These are phyloP conservation scores for Limonium bicolor DNA, from an alignment of 148 eudicot species.

Conservation along the genomic window DNA sequence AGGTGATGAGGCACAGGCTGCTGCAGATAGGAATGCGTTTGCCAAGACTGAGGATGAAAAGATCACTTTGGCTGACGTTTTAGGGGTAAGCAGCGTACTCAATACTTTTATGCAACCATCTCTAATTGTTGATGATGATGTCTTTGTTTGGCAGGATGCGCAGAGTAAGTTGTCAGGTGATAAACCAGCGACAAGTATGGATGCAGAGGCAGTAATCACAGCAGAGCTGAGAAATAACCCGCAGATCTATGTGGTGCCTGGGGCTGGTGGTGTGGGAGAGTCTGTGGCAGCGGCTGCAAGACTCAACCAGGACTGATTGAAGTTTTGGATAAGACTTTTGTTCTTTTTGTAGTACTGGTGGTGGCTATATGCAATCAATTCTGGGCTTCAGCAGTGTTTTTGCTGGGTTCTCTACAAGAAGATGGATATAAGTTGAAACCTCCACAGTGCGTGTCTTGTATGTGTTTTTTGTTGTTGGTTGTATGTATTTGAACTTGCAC, in stretches of 20 bases:
- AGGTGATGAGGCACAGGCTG: conserved; percentile 33
- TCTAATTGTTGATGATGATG: background rate
- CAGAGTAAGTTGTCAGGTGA: conserved; percentile 20
- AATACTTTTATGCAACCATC: background rate
- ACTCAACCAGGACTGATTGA: conserved; percentile 18
- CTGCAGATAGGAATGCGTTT: conserved; percentile 20
- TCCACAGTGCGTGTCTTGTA: background rate
- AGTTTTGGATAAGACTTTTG: background rate
- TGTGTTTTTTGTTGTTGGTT: background rate
- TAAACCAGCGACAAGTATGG: conserved; percentile 32
- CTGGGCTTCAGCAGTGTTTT: no score
- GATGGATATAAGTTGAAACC: background rate
- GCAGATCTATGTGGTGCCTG: conserved; percentile 15
- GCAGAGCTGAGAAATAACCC: conserved; percentile 45
- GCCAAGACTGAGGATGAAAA: conserved; percentile 13
- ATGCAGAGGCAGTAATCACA: conserved; percentile 40
- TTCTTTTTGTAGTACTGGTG: background rate
- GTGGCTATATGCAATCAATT: no score
- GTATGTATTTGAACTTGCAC: background rate
- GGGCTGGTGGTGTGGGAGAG: conserved; percentile 50
- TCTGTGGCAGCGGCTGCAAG: conserved; percentile 45
- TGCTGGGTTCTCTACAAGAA: no score
- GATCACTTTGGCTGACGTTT: conserved; percentile 29
- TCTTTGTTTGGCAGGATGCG: conserved; percentile 29
- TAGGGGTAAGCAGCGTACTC: conserved; percentile 12